Evolutionary conservation across 331 rosid genomes (phyloP).

Genomic region (Prunus yedoensis): DNA sequence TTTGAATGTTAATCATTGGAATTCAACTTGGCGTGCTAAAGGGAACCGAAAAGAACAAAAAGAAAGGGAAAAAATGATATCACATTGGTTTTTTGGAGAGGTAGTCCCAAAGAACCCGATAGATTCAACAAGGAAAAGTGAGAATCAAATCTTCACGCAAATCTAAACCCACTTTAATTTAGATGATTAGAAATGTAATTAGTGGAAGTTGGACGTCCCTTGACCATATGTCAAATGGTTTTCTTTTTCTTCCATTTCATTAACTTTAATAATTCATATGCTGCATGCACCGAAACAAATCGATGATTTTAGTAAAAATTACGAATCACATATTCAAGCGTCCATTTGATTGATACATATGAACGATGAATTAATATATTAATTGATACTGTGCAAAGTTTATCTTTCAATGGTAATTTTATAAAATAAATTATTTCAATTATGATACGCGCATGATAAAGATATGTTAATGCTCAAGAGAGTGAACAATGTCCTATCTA

Average conservation of each 20-base stretch:
- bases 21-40: conserved; percentile 56
- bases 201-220: not conserved
- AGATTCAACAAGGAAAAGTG: conserved; percentile 19
- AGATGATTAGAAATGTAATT: conserved; percentile 18
- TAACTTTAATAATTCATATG: too few relatives aligned
- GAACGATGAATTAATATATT: too few relatives aligned
- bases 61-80: not conserved
- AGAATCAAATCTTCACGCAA: conserved; percentile 34
- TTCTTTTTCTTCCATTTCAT: not conserved
- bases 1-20: conserved; percentile 44
- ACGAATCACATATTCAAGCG: too few relatives aligned
- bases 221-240: not conserved
- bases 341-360: too few relatives aligned
- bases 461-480: too few relatives aligned
- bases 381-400: too few relatives aligned
- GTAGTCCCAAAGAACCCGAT: conserved; percentile 21
- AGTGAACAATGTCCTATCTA: too few relatives aligned
- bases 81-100: conserved; percentile 14
- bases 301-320: too few relatives aligned
- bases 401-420: too few relatives aligned
- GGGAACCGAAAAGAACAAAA: conserved; percentile 23
- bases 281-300: too few relatives aligned
- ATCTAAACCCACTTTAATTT: conserved; percentile 31
- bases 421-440: too few relatives aligned
- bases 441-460: too few relatives aligned